phyloP scores from a whole-genome alignment of 2,329 filamentous ascomycete genomes.

The Pseudogymnoascus sp. region DNA sequence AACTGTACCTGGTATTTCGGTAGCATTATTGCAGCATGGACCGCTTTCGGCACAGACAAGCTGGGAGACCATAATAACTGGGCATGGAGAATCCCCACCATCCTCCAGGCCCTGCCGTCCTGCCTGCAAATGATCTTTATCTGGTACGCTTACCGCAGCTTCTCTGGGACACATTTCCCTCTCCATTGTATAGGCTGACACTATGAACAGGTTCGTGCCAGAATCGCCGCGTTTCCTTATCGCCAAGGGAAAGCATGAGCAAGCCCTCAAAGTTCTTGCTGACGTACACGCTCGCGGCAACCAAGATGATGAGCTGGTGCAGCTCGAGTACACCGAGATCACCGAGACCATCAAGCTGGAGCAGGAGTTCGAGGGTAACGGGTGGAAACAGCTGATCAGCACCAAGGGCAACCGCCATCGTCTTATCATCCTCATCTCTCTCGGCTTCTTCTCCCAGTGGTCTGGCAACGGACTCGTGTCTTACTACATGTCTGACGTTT shows the following conservation, averaged over 20 bases:
- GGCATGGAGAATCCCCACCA: constrained; percentile 29
- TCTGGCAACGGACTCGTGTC: constrained; percentile 45
- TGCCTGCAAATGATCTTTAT: constrained; percentile 13
- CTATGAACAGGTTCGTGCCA: constrained; percentile 27
- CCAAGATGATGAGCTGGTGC: constrained; percentile 32
- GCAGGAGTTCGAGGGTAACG: constrained; percentile 38
- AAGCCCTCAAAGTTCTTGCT: constrained; percentile 42
- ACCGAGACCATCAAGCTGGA: constrained; percentile 37
- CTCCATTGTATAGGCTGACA: constrained; percentile 2
- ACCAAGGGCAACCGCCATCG: constrained; percentile 48
- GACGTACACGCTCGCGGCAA: constrained; percentile 39
- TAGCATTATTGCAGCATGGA: constrained; percentile 39
- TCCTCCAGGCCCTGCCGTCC: constrained; percentile 28
- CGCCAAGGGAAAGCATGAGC: constrained; percentile 40
- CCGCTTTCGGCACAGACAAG: not conserved
- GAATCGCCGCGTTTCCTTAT: constrained; percentile 36
- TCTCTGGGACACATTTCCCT: not conserved
- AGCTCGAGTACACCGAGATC: constrained; percentile 38
- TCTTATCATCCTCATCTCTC: constrained; percentile 44
- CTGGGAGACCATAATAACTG: constrained; percentile 18
- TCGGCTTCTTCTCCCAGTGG: constrained; percentile 52
- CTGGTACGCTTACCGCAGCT: not conserved
- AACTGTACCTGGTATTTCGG: constrained; percentile 40
- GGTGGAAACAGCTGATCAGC: constrained; percentile 41
- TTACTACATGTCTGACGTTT: constrained; percentile 33